Evolutionary conservation across 2,329 filamentous ascomycete genomes (phyloP), one percentile per base, ranked within the genome.

Genomic region (Amphichorda felina): DNA sequence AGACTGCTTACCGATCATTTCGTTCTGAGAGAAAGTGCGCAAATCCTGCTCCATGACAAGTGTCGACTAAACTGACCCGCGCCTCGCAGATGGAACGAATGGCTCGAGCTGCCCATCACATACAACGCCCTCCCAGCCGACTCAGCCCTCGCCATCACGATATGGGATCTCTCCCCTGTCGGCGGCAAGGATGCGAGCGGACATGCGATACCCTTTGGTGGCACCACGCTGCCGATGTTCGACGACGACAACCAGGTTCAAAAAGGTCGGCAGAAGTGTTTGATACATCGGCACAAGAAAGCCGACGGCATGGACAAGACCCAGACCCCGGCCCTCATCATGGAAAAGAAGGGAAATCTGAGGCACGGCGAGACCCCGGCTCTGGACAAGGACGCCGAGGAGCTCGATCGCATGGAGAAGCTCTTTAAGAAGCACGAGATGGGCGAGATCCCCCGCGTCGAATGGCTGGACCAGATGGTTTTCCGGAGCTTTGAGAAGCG

Each of bases 391-490:
- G 77, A 93, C 40, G 63, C 63, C n/a, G 78, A 85, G 36, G 91
- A 98, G 57, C 70, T 95, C 41, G 87, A 95, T 48, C 72, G 91
- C 14, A 72, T 98, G 45, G 88, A 96, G 51, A 80, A 77, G 36
- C 59, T 96, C 16, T 82, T 98, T 53, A 98, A 98, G 60, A 94
- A 94, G 59, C 91, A 96, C 51, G 93, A 98, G 53, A 93, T 95
- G 82, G 88, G 87, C 14, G 91, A 98, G 54, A 89, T 98, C 18
- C 79, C 85, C 1, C 76, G 87, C 13, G 82, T 94, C 33, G 85
- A 93, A 48, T 98, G 91, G 93, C 72, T 98, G 30, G 91, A 98
- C 55, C 84, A 91, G 50, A 71, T 96, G 47, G 88, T 95, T 3
- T 98, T 94, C 54, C 79, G 89, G 28, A 82, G 82, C 35, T 79